Evolutionary conservation across 352 stramenopile genomes (phyloP), one percentile per base, ranked within the genome.

Genomic region (Phytopythium oedochilum): DNA sequence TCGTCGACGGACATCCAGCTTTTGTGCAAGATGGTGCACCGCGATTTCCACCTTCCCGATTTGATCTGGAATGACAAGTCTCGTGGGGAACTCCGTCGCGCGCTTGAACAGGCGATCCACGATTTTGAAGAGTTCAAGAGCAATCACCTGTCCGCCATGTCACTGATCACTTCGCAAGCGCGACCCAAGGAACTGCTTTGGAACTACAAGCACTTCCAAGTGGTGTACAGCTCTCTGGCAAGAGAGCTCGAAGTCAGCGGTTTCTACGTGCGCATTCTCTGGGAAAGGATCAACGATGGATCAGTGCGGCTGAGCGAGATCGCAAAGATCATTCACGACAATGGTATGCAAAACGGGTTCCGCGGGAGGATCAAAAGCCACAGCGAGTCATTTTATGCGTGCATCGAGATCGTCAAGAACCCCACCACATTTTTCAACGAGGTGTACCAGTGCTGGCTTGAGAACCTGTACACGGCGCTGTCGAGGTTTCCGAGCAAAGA

Each of bases 361-460:
- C 68, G 66, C 25, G 62, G 57, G 38, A 79, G 71, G 20, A 48
- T 74, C 7, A 85, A 83, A 59, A 71, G 68, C 3, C 73, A 63
- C 5, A 74, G 61, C 22, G 74, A 84, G 17, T 60, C 88, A 6
- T 78, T 86, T 28, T 79, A 87, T 29, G 80, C 83, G 1, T 78
- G 73, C n/a, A 70, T 78, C 22, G 79, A 76, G 49, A 90, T 94
- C 50, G 72, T 77, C 1, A 83, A 83, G 36, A 57, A 76, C 11
- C 84, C 82, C 20, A 50, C 59, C 2, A 66, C 57, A 18, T 90
- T 91, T 58, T 92, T 92, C 57, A 84, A 83, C 51, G 76, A 86
- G 14, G 76, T 92, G 1, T 94, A 91, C 52, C 78, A 92, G 59
- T 81, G 79, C 50, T 94, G 84, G 84, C 66, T 94, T 17, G 80